A percentile compares a stretch with the other conserved stretches of the same genome.
phyloP scores from a whole-genome alignment of 2,329 filamentous ascomycete species.

The Bipolaris cookei region DNA sequence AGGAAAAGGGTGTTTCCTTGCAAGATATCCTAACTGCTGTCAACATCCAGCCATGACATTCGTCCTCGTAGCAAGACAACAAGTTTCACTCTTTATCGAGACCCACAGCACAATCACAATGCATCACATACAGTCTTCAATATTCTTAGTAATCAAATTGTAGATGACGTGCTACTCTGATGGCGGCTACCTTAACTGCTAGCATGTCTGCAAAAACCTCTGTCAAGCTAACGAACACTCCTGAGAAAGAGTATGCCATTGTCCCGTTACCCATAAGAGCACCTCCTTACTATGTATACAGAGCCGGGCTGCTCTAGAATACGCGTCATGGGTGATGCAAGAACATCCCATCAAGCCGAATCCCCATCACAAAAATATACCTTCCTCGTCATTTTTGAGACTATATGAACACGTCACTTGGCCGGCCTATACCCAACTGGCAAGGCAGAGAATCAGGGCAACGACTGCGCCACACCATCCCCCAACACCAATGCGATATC shows the following conservation, averaged over 20 bases:
- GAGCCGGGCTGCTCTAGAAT: constrained; percentile 23
- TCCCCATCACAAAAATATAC: constrained; percentile 22
- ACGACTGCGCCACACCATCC: constrained; percentile 37
- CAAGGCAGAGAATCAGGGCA: constrained; percentile 35
- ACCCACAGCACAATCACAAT: no score
- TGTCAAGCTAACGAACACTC: constrained; percentile 34
- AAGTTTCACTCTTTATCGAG: neutral
- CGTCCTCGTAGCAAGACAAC: neutral
- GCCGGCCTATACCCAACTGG: constrained; percentile 32
- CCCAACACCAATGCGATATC: constrained; percentile 27
- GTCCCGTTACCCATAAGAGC: constrained; percentile 18
- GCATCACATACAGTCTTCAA: constrained; percentile 1
- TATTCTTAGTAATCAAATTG: constrained; percentile 27
- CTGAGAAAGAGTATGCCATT: constrained; percentile 28
- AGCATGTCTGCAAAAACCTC: constrained; percentile 38
- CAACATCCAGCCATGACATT: neutral
- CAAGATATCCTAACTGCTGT: constrained; percentile 24
- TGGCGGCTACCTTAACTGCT: constrained; percentile 34
- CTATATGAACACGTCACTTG: constrained; percentile 3
- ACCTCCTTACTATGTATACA: constrained; percentile 28
- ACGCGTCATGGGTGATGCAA: constrained; percentile 28
- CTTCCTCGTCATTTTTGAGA: constrained; percentile 10
- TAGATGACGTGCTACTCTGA: constrained; percentile 37
- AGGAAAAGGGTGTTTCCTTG: constrained; percentile 17
- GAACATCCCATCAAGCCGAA: constrained; percentile 21